Evolutionary conservation across 441 rosid genomes (phyloP), one percentile per base, ranked within the genome.

Genomic region (Jatropha podagrica): DNA sequence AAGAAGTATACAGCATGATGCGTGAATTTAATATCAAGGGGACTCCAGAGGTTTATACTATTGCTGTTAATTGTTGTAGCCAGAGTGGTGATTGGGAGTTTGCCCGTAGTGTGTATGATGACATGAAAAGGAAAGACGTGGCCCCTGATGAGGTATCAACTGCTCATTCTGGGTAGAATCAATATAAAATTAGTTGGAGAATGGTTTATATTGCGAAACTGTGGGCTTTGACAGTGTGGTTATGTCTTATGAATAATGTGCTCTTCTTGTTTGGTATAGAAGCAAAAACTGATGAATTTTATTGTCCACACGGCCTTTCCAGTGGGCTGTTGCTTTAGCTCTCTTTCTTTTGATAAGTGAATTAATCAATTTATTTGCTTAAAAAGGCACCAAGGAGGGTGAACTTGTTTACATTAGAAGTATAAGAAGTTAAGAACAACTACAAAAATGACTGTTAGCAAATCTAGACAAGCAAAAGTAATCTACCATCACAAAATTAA

Each of bases 1-100:
- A 80, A 79, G 92, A 95, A 86, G 96, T 87, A 65, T 95, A 95
- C 79, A 81, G 83, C 79, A 89, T 95, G 97, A 84, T 95, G 62
- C 82, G 84, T 76, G 62, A 86, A 80, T 91, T 86, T 76, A 85
- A 80, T 74, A 92, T 95, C 84, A 89, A 69, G 84, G 99, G 99
- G 75, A 90, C 95, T 80, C 97, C 99, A 17, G 97, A 92, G 82
- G 95, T 92, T 75, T 94, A 94, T 86, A 92, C 97, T 73, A 91
- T 94, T 74, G 95, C 96, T 17, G 77, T 88, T 71, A 91, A 88
- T 85, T 83, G 88, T 82, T 89, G 93, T 85, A 88, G 96, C 83
- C 88, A 87, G 88, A 88, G 86, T 69, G 96, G 96, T 67, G 98
- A 92, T 83, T 94, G 91, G 97, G 91, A 88, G 62, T 94, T 92